Conservation (phyloP, 306 rosid genomes). For the Castanea crenata region DNA sequence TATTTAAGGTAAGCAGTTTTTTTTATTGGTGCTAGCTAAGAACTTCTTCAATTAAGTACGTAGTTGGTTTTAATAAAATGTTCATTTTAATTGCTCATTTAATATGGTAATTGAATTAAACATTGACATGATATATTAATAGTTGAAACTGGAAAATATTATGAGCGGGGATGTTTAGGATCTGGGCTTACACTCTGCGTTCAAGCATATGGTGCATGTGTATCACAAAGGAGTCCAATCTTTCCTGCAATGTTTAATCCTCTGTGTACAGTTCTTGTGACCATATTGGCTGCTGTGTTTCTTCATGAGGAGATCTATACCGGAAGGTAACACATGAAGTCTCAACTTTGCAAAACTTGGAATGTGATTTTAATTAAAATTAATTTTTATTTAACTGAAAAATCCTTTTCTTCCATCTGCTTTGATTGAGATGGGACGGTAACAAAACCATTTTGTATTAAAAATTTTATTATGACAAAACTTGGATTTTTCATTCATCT, state of each 20-base stretch:
- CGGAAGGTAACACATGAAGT: conserved; percentile 19
- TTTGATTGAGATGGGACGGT: no score
- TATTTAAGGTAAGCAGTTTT: conserved; percentile 5
- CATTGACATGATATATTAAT: background rate
- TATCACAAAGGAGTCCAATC: conserved; percentile 45
- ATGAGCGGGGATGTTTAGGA: conserved; percentile 46
- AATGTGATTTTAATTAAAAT: no score
- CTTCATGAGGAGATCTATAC: no score
- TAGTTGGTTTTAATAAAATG: background rate
- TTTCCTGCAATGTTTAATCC: conserved; percentile 55
- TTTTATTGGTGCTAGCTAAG: no score
- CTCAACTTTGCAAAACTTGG: background rate
- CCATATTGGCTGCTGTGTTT: conserved; percentile 26
- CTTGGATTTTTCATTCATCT: no score
- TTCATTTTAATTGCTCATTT: background rate
- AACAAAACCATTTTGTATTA: no score
- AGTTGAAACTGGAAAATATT: background rate
- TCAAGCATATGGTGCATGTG: conserved; percentile 50
- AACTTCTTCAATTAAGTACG: no score
- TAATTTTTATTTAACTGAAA: no score
- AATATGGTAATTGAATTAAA: background rate
- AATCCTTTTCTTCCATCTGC: no score
- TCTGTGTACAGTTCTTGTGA: conserved; percentile 37
- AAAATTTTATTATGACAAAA: no score
- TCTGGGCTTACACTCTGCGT: conserved; percentile 40